phyloP scores from a whole-genome alignment of 2,329 filamentous ascomycete genomes.

The Chalaropsis thielavioides region DNA sequence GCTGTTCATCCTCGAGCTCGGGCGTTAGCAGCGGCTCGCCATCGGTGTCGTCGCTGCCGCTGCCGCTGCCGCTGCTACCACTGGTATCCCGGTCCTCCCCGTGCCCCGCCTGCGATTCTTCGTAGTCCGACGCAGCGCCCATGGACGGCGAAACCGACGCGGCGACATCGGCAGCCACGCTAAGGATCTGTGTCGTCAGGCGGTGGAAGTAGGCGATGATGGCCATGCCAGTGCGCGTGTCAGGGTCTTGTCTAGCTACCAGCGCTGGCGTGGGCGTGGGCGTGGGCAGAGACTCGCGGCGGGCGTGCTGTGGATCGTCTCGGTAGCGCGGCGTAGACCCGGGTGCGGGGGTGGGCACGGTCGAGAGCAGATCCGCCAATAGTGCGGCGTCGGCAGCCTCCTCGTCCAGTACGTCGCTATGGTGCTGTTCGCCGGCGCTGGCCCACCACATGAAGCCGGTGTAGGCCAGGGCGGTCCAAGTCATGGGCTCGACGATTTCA shows the following conservation, averaged over 20 bases:
- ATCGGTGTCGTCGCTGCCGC: conserved; percentile 19
- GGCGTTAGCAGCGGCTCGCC: conserved; percentile 26
- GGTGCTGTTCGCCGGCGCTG: conserved; percentile 58
- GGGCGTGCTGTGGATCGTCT: neutral
- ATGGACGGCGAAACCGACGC: conserved; percentile 31
- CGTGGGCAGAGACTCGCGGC: neutral
- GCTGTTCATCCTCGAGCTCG: conserved; percentile 22
- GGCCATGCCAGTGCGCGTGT: conserved; percentile 47
- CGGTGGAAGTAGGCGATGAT: conserved; percentile 73
- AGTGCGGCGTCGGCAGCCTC: conserved; percentile 39
- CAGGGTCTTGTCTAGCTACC: conserved; percentile 24
- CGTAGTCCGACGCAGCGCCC: conserved; percentile 21
- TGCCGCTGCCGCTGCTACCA: neutral
- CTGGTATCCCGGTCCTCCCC: conserved; percentile 24
- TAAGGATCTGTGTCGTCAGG: conserved; percentile 51
- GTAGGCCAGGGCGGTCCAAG: conserved; percentile 64
- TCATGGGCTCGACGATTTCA: conserved; percentile 45
- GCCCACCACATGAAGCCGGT: conserved; percentile 85
- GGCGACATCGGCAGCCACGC: conserved; percentile 45
- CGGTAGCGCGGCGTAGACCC: neutral
- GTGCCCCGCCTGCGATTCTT: conserved; percentile 26
- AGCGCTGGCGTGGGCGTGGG: neutral
- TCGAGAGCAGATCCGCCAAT: conserved; percentile 35
- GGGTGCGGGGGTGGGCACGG: conserved; percentile 21
- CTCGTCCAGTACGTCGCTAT: conserved; percentile 46